phyloP scores from a whole-genome alignment of 208 protist species.

The Wallacemonas sp. region DNA sequence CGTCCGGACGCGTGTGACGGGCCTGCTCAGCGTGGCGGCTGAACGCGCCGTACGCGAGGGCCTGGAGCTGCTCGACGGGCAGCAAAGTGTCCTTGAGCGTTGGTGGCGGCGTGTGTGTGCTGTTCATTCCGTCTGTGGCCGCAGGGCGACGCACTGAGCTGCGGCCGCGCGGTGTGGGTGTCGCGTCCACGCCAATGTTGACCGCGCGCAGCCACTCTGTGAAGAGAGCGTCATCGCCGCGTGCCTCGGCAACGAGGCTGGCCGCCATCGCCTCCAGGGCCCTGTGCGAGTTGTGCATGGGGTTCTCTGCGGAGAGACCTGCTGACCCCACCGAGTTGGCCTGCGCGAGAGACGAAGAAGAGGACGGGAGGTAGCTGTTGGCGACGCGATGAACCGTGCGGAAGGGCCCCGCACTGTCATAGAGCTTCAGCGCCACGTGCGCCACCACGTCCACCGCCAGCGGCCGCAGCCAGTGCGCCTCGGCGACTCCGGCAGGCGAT shows the following conservation, averaged over 20 bases:
- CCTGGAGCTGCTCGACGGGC: slow-evolving; percentile 10
- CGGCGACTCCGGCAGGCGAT: background rate
- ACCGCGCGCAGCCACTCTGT: background rate
- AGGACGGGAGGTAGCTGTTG: background rate
- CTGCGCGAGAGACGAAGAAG: no score
- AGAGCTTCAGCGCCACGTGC: slow-evolving; percentile 51
- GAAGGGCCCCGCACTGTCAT: slow-evolving; percentile 15
- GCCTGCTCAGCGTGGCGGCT: slow-evolving; percentile 16
- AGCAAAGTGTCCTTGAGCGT: no score
- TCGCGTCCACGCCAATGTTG: background rate
- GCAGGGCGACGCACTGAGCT: background rate
- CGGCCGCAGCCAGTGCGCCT: slow-evolving; percentile 26
- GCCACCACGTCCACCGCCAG: slow-evolving; percentile 67
- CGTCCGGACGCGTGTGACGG: slow-evolving; percentile 21
- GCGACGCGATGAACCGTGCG: slow-evolving; percentile 1
- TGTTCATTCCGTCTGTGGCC: background rate
- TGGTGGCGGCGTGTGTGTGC: no score
- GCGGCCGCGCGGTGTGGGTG: background rate
- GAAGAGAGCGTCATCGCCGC: slow-evolving; percentile 3
- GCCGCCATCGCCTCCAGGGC: background rate
- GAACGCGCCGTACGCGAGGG: slow-evolving; percentile 31
- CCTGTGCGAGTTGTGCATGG: background rate
- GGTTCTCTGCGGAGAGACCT: no score
- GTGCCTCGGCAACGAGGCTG: background rate
- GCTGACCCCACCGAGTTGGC: background rate